Percentiles rank a stretch among this genome's conserved stretches.
phyloP scores from a whole-genome alignment of 1,284 basidiomycete species.

The Vanrija pseudolonga region DNA sequence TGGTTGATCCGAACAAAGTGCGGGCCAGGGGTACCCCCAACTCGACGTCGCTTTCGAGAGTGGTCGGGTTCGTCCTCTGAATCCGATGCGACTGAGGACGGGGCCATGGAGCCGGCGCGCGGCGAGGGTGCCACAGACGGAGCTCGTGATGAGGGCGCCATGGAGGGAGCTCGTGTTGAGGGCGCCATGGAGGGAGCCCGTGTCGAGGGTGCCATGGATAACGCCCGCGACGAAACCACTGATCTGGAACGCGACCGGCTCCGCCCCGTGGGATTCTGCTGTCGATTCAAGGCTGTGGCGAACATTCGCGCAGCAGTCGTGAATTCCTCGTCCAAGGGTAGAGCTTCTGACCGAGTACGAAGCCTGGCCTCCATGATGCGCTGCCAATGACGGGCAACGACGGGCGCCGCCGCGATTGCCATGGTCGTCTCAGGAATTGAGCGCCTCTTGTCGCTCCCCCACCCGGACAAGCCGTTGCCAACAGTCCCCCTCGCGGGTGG shows the following conservation, averaged over 20 bases:
- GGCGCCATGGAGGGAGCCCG: too few species aligned
- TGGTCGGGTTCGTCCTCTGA: background rate
- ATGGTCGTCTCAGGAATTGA: slow-evolving; percentile 28
- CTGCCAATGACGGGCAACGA: slow-evolving; percentile 27
- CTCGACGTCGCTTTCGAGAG: background rate
- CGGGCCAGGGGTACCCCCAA: too few species aligned
- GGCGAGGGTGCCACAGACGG: background rate
- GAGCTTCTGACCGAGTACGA: slow-evolving; percentile 6
- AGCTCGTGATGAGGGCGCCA: too few species aligned
- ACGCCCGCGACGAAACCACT: too few species aligned
- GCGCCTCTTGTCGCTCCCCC: slow-evolving; percentile 22
- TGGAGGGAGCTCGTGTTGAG: too few species aligned
- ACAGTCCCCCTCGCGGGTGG: slow-evolving; percentile 20
- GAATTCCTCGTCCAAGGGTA: slow-evolving; percentile 22
- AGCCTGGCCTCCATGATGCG: slow-evolving; percentile 19
- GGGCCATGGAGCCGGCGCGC: background rate
- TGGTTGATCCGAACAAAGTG: too few species aligned
- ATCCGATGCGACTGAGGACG: too few species aligned
- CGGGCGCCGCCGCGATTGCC: slow-evolving; percentile 18
- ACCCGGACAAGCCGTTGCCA: slow-evolving; percentile 23
- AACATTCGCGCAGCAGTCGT: slow-evolving; percentile 25
- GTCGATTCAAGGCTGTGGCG: slow-evolving; percentile 1
- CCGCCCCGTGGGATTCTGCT: too few species aligned
- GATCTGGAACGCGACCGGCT: too few species aligned
- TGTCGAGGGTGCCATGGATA: too few species aligned